Conservation (phyloP, 257 asterid species). For the Scutellaria baicalensis region DNA sequence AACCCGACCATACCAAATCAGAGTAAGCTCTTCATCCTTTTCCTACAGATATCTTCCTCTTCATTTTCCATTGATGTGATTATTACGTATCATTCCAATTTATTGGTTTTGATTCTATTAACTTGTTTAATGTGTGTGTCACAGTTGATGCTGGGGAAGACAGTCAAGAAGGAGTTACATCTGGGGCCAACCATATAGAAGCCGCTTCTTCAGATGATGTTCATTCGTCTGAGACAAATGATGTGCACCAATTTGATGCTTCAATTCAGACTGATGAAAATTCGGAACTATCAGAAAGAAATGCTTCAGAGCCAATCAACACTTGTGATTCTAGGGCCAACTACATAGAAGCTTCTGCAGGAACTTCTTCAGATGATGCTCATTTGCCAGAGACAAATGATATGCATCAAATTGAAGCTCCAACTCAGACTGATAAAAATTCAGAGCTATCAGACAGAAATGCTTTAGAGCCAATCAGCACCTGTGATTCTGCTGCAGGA, state of each 20-base stretch:
- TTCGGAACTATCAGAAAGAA: conserved; percentile 8
- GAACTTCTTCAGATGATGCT: neutral
- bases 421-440: conserved; percentile 4
- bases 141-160: conserved; percentile 16
- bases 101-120: neutral
- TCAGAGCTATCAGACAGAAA: conserved; percentile 8
- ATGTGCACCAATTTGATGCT: neutral
- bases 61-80: neutral
- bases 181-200: conserved; percentile 10
- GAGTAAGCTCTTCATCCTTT: conserved; percentile 30
- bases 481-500: conserved; percentile 6
- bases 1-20: conserved; percentile 18
- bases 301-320: conserved; percentile 13
- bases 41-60: neutral
- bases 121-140: conserved; percentile 23
- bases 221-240: neutral
- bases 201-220: conserved; percentile 16
- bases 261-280: conserved; percentile 2
- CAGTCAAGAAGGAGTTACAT: conserved; percentile 11
- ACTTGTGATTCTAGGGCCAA: no score
- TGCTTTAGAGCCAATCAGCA: conserved; percentile 12
- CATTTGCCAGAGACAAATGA: neutral
- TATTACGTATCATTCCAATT: neutral
- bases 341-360: no score
- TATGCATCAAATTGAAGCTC: conserved; percentile 5